phyloP scores from a whole-genome alignment of 169 alveolate genomes.

The Babesia gibsoni region DNA sequence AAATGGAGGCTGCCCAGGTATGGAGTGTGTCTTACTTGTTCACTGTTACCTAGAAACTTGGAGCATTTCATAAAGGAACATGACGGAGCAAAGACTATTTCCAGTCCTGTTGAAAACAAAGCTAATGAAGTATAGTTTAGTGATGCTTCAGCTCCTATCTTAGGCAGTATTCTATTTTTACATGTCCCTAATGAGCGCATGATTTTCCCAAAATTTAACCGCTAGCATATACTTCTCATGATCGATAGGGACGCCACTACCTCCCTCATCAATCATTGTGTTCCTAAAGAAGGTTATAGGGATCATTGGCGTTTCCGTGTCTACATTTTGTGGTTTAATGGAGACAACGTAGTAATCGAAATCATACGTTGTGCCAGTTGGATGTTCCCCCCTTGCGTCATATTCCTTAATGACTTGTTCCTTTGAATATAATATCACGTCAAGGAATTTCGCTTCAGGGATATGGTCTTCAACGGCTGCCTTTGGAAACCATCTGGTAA shows the following conservation, averaged over 20 bases:
- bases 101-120: no score
- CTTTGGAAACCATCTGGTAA: conserved; percentile 90
- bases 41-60: conserved; percentile 44
- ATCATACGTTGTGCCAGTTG: conserved; percentile 20
- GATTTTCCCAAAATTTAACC: conserved; percentile 94
- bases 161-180: no score
- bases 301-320: conserved; percentile 92
- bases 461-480: conserved; percentile 66
- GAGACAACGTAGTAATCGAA: conserved; percentile 68
- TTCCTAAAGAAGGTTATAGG: conserved; percentile 96
- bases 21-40: not conserved
- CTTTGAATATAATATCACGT: conserved; percentile 91
- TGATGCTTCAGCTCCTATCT: no score
- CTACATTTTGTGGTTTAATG: conserved; percentile 70
- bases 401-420: conserved; percentile 92
- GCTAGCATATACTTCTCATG: conserved; percentile 86
- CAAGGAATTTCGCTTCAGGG: conserved; percentile 87
- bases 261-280: conserved; percentile 95
- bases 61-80: conserved; percentile 62
- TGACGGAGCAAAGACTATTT: no score
- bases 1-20: conserved; percentile 79
- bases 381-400: conserved; percentile 67
- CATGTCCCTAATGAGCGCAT: conserved; percentile 83
- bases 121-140: no score
- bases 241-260: conserved; percentile 95